Evolutionary conservation across 2,329 filamentous ascomycete species (phyloP).

Genomic region (Venturia pyrina): DNA sequence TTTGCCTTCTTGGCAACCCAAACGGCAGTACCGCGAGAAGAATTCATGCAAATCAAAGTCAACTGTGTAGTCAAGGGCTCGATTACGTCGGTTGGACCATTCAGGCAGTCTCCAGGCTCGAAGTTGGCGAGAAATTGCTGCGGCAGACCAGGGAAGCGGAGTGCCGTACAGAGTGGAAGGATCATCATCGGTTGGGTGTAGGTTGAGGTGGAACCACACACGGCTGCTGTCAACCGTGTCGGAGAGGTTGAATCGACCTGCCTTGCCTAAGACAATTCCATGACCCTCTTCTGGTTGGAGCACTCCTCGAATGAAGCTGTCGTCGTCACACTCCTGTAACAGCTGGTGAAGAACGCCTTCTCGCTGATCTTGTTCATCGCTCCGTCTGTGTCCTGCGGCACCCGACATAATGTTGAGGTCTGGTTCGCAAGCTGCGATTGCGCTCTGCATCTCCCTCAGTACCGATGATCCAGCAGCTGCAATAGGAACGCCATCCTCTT

Average conservation of each 20-base stretch:
- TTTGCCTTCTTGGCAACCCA: slow-evolving; percentile 81
- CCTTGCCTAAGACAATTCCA: slow-evolving; percentile 70
- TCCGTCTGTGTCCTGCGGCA: slow-evolving; percentile 58
- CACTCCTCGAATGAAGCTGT: slow-evolving; percentile 71
- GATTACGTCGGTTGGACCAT: slow-evolving; percentile 90
- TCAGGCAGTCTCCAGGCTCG: slow-evolving; percentile 89
- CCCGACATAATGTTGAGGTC: slow-evolving; percentile 69
- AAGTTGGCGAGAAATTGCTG: slow-evolving; percentile 82
- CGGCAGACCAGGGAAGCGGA: slow-evolving; percentile 81
- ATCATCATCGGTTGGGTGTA: slow-evolving; percentile 84
- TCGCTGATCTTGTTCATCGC: slow-evolving; percentile 69
- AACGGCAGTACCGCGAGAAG: slow-evolving; percentile 63
- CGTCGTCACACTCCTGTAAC: slow-evolving; percentile 67
- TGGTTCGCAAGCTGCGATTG: slow-evolving; percentile 63
- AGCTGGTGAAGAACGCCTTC: slow-evolving; percentile 81
- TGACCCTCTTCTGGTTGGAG: slow-evolving; percentile 69
- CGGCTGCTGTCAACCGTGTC: slow-evolving; percentile 70
- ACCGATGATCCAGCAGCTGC: slow-evolving; percentile 67
- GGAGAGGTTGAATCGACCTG: slow-evolving; percentile 69
- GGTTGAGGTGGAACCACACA: slow-evolving; percentile 86
- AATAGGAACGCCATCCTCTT: slow-evolving; percentile 81
- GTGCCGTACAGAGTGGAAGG: slow-evolving; percentile 65
- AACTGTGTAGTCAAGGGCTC: slow-evolving; percentile 86
- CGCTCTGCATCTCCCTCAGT: slow-evolving; percentile 75
- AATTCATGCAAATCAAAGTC: slow-evolving; percentile 96